Conservation (phyloP, 495 filamentous ascomycete genomes). For the Astrothelium subdiscretum region DNA sequence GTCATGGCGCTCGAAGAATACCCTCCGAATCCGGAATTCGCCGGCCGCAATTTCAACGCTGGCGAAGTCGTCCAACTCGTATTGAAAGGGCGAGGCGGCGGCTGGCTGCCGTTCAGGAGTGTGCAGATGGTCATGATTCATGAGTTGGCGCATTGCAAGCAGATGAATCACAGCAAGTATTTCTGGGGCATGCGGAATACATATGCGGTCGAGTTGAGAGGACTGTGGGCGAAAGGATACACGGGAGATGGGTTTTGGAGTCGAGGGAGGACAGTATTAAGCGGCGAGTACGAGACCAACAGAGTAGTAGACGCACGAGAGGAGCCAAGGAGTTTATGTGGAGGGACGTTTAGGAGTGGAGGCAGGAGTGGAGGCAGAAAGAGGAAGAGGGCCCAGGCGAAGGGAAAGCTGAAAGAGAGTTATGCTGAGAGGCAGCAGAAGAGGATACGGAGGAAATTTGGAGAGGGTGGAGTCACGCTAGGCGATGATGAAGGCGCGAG, state of each 20-base stretch:
- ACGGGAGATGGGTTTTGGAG: slow-evolving; percentile 74
- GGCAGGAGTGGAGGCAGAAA: slow-evolving; percentile 40
- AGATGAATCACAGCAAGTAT: slow-evolving; percentile 67
- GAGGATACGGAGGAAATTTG: slow-evolving; percentile 64
- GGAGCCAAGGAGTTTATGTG: slow-evolving; percentile 55
- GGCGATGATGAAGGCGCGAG: slow-evolving; percentile 55
- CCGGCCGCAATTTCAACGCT: slow-evolving; percentile 71
- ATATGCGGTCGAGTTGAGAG: slow-evolving; percentile 52
- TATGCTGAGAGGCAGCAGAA: slow-evolving; percentile 54
- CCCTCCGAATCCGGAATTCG: slow-evolving; percentile 60
- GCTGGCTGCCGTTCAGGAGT: slow-evolving; percentile 63
- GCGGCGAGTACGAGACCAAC: slow-evolving; percentile 44
- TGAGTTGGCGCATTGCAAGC: slow-evolving; percentile 62
- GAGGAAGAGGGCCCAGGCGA: slow-evolving; percentile 23
- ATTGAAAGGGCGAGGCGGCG: slow-evolving; percentile 45
- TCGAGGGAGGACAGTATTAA: slow-evolving; percentile 45
- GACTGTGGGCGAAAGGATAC: slow-evolving; percentile 51
- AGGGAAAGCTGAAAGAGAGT: slow-evolving; percentile 35
- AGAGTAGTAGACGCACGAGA: slow-evolving; percentile 37
- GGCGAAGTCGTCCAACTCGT: slow-evolving; percentile 77
- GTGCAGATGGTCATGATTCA: slow-evolving; percentile 87
- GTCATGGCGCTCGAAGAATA: slow-evolving; percentile 70
- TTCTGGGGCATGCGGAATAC: slow-evolving; percentile 65
- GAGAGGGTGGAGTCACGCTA: slow-evolving; percentile 49
- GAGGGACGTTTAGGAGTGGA: slow-evolving; percentile 52